These are phyloP conservation scores for Zygoascus flipseniorum DNA, from an alignment of 805 yeast genomes.

Conservation along the genomic window DNA sequence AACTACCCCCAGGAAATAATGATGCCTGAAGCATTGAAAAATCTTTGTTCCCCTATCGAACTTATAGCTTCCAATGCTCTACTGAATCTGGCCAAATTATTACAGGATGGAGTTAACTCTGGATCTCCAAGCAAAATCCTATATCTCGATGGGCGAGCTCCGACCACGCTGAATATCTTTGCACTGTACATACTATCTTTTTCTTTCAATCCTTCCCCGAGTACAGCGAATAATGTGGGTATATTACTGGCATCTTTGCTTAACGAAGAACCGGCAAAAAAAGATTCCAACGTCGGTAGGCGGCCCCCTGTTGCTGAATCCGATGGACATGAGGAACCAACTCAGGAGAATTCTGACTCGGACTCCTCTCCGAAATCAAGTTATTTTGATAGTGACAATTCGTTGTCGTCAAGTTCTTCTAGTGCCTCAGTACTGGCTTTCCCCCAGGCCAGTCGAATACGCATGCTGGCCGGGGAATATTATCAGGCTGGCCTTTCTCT, in stretches of 20 bases:
- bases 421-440: not conserved
- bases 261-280: not conserved
- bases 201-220: conserved; percentile 24
- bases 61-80: conserved; percentile 23
- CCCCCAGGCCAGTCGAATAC: not conserved
- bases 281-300: not conserved
- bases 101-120: conserved; percentile 27
- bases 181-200: conserved; percentile 24
- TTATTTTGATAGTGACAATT: not conserved
- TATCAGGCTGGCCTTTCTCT: conserved; percentile 24
- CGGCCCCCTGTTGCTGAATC: not conserved
- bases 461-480: conserved; percentile 22
- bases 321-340: not conserved
- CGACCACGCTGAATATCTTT: conserved; percentile 18
- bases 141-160: conserved; percentile 20
- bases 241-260: conserved; percentile 21
- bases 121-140: conserved; percentile 17
- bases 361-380: not conserved
- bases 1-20: not conserved
- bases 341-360: not conserved
- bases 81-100: conserved; percentile 26
- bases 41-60: not conserved
- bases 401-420: not conserved
- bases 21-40: not conserved
- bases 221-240: conserved; percentile 29